Conservation (phyloP, 768 basidiomycete species). For the Sporobolomyces pararoseus region DNA sequence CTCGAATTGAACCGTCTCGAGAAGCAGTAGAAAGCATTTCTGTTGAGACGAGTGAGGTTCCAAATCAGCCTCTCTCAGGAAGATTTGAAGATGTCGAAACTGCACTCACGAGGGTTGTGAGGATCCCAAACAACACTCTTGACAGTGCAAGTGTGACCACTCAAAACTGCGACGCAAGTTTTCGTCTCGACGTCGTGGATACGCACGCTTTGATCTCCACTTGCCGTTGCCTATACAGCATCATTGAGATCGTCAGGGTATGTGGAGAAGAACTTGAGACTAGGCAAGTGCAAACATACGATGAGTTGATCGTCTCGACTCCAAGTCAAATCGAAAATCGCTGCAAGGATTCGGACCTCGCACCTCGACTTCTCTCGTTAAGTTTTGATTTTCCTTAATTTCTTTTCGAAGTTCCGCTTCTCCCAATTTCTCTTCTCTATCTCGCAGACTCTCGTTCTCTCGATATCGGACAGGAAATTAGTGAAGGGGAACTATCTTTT, state of each 20-base stretch:
- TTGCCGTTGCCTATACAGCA: constrained; percentile 47
- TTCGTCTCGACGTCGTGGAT: constrained; percentile 43
- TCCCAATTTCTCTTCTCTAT: too few relatives aligned
- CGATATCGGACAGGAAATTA: too few relatives aligned
- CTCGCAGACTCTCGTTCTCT: too few relatives aligned
- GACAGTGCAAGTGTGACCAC: constrained; percentile 45
- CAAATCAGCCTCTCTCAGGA: neutral
- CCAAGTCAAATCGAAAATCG: constrained; percentile 48
- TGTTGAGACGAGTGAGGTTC: neutral
- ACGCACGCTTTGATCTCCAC: constrained; percentile 45
- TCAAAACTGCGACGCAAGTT: constrained; percentile 26
- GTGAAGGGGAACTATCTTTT: too few relatives aligned
- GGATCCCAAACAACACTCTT: constrained; percentile 47
- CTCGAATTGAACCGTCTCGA: constrained; percentile 45
- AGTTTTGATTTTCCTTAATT: too few relatives aligned
- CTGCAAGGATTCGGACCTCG: too few relatives aligned
- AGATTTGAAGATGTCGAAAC: neutral
- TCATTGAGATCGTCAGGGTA: too few relatives aligned
- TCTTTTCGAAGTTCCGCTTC: too few relatives aligned
- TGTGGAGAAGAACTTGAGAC: neutral
- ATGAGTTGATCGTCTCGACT: constrained; percentile 42
- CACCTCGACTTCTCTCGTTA: neutral
- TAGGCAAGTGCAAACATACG: constrained; percentile 34
- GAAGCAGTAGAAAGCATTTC: constrained; percentile 47
- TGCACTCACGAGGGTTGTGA: constrained; percentile 37